phyloP scores from a whole-genome alignment of 192 early-diverging fungal genomes.

The Thamnidium elegans region DNA sequence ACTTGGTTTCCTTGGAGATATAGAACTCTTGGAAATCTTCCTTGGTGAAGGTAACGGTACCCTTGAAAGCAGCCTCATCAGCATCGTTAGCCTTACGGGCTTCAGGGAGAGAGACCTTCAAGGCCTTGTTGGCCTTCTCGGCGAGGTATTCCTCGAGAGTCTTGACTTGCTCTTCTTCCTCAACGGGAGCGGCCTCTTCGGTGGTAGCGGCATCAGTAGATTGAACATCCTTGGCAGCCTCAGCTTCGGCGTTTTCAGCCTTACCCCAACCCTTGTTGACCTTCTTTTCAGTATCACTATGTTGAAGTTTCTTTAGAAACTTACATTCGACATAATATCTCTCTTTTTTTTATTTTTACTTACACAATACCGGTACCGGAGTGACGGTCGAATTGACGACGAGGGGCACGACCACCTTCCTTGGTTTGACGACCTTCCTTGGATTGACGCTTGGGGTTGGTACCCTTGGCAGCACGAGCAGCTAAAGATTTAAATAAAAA shows the following conservation, averaged over 20 bases:
- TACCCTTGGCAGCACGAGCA: constrained; percentile 43
- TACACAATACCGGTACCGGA: constrained; percentile 68
- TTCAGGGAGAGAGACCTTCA: constrained; percentile 54
- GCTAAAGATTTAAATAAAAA: background rate
- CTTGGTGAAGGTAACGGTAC: constrained; percentile 65
- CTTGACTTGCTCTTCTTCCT: constrained; percentile 79
- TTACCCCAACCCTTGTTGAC: constrained; percentile 82
- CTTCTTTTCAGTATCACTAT: constrained; percentile 87
- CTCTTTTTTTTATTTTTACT: background rate
- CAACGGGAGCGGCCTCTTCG: constrained; percentile 48
- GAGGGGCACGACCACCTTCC: constrained; percentile 41
- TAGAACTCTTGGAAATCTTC: constrained; percentile 74
- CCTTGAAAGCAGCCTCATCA: constrained; percentile 75
- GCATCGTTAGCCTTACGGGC: constrained; percentile 88
- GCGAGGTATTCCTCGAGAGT: constrained; percentile 86
- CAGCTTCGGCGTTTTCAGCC: constrained; percentile 55
- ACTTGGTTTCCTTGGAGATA: constrained; percentile 49
- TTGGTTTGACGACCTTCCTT: constrained; percentile 33
- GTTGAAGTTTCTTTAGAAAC: background rate
- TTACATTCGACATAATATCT: background rate
- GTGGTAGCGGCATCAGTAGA: constrained; percentile 31
- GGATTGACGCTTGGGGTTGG: constrained; percentile 38
- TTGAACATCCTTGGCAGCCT: constrained; percentile 25
- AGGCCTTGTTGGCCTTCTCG: constrained; percentile 61
- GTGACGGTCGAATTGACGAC: constrained; percentile 86